phyloP scores from a whole-genome alignment of 1,284 basidiomycete genomes.

The Ceratobasidium sp. region DNA sequence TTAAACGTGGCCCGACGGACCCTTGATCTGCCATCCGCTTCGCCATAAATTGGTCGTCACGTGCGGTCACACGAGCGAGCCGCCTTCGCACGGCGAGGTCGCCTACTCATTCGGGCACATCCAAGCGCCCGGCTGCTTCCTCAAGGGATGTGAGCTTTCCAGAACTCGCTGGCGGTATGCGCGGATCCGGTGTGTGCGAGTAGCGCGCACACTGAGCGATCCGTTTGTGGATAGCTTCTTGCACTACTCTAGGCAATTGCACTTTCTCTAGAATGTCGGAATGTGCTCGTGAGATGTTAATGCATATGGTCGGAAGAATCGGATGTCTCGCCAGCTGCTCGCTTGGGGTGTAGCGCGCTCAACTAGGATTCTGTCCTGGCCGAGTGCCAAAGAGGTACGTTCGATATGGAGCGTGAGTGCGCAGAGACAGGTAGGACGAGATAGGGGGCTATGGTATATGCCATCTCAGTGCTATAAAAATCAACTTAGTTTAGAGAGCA shows the following conservation, averaged over 20 bases:
- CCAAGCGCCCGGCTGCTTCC: too few species aligned
- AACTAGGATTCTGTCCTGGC: neutral
- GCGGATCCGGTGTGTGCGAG: too few species aligned
- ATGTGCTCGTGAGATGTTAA: neutral
- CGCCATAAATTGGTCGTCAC: neutral
- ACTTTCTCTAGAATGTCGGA: neutral
- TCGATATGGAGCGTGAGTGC: neutral
- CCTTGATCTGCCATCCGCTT: slow-evolving; percentile 8
- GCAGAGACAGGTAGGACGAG: neutral
- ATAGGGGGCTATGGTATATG: neutral
- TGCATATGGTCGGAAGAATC: slow-evolving; percentile 25
- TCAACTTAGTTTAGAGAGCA: neutral
- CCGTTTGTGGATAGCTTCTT: neutral
- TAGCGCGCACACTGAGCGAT: neutral
- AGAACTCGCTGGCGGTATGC: neutral
- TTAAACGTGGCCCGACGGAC: slow-evolving; percentile 18
- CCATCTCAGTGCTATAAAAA: neutral
- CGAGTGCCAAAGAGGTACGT: neutral
- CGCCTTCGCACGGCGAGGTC: too few species aligned
- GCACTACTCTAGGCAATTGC: neutral
- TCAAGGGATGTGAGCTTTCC: neutral
- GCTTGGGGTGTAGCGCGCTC: neutral
- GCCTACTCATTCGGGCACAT: too few species aligned
- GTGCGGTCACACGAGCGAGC: neutral
- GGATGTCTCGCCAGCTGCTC: slow-evolving; percentile 9